Evolutionary conservation across 768 basidiomycete species (phyloP), one percentile per base, ranked within the genome.

Genomic region (Mycena galericulata): DNA sequence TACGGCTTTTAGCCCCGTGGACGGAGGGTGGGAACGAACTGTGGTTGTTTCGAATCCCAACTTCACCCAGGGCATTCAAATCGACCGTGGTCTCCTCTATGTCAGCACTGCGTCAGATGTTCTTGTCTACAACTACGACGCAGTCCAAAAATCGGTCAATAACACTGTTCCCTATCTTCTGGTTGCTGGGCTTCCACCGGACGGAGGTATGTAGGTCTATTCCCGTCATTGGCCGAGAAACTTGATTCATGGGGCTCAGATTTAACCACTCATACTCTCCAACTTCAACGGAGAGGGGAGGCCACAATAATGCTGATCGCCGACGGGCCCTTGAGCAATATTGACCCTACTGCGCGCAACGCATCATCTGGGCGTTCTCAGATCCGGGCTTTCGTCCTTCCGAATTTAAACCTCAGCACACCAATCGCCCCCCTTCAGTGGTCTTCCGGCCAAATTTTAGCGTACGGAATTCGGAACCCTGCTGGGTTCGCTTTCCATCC

Each of bases 381-480:
- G 72, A 77, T 85, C 20, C 79, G 81, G 14, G 69, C 77, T 1
- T 78, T 81, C 56, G 57, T 62, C 20, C 74, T 79, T 36, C 73
- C 65, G 24, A 29, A 10, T 15, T 15, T 40, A 6, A 32, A 36
- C 54, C 68, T 36, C 2, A 40, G 59, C 20, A 29, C 63, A n/a
- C 67, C 68, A 17, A 67, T 63, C 17, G 17, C 65, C 0, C 73
- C 79, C 18, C 65, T 74, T 14, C 60, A 71, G 7, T 81, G 79
- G 77, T 32, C 76, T 9, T 57, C 74, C 4, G 84, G 83, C 0
- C 68, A 79, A 41, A 73, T 84, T 29, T 56, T 85, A 24, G 83
- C 82, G 0, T 84, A 78, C 59, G 84, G 84, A 5, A 83, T 85
- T 54, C 79, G 84, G 14, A 86, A 86, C 72, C 83, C 84, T 11